Conservation (phyloP, 805 yeast genomes). For the Yarrowia alimentaria region DNA sequence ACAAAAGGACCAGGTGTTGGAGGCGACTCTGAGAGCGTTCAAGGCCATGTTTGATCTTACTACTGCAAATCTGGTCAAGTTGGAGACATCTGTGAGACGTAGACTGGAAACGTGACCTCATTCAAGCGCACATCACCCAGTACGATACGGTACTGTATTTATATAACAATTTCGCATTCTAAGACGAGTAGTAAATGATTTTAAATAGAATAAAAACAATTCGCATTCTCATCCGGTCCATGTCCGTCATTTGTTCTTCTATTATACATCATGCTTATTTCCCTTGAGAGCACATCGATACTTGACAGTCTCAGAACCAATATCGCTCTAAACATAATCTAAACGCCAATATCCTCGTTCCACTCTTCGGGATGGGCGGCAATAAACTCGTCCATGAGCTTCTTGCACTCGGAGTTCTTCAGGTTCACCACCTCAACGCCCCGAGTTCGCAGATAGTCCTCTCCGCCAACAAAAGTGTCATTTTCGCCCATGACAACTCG, state of each 20-base stretch:
- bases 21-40: background rate
- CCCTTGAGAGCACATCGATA: too few relatives aligned
- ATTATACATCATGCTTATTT: too few relatives aligned
- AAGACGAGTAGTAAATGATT: too few relatives aligned
- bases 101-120: too few relatives aligned
- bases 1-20: constrained; percentile 53
- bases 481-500: constrained; percentile 90
- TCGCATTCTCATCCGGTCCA: too few relatives aligned
- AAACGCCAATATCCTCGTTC: constrained; percentile 43
- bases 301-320: too few relatives aligned
- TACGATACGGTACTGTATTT: too few relatives aligned
- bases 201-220: too few relatives aligned
- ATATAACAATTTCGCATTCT: too few relatives aligned
- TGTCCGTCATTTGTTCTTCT: too few relatives aligned
- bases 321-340: too few relatives aligned
- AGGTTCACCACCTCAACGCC: constrained; percentile 53
- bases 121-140: too few relatives aligned
- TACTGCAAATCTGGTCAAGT: background rate
- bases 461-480: constrained; percentile 78
- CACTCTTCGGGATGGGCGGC: constrained; percentile 48
- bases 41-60: constrained; percentile 17
- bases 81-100: constrained; percentile 6
- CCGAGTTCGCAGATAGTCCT: constrained; percentile 60
- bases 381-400: constrained; percentile 75
- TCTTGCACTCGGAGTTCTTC: constrained; percentile 43